Base-by-base conservation (phyloP, 1,284 basidiomycete genomes). In the Singerocomus inundabilis region DNA sequence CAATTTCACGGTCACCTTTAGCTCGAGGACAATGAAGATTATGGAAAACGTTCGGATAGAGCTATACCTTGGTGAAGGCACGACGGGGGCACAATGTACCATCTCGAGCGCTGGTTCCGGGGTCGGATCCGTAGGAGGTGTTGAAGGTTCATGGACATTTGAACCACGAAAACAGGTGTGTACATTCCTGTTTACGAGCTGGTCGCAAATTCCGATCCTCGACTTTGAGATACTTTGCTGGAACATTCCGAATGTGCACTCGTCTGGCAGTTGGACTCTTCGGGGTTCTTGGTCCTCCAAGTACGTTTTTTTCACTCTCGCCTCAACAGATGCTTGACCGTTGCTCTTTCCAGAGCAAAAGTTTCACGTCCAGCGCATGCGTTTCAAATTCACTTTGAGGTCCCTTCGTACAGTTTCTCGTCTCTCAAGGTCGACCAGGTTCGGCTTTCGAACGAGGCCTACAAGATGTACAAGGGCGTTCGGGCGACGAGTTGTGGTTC, bases 381-480 rank as follows among this genome's bases (percentile, higher is more conserved):
- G 0, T 76, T 96, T 51, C 78, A 81, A 46, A 75, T 92, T 30
- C 72, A 71, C 9, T 97, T 91, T 69, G 79, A 82, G 36, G 79
- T 93, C 30, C 77, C 83, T 21, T 81, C 86, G 37, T 76, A 88
- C 63, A 84, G 84, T 33, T 89, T 88, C 64, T 93, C 91, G 2
- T 79, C 85, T 8, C 72, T 97, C 46, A 89, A 88, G 55, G 85
- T 97, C 3, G 89, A 93, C 53, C 85, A 92, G 58, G 78, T 98
- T 49, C 91, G 86, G 64, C 73, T 97, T n/a, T 80, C 80, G 0
- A 84, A 87, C 3, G 88, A 90, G 66, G 70, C 75, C 1, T 93
- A 93, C 72, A 96, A 95, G 69, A 77, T 83, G 13, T 94, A 91
- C 74, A 96, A 82, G 63, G 89, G 88, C 18, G 84, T 91, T 49